Conservation (phyloP, 805 yeast genomes). For the Nakazawaea ambrosiae region DNA sequence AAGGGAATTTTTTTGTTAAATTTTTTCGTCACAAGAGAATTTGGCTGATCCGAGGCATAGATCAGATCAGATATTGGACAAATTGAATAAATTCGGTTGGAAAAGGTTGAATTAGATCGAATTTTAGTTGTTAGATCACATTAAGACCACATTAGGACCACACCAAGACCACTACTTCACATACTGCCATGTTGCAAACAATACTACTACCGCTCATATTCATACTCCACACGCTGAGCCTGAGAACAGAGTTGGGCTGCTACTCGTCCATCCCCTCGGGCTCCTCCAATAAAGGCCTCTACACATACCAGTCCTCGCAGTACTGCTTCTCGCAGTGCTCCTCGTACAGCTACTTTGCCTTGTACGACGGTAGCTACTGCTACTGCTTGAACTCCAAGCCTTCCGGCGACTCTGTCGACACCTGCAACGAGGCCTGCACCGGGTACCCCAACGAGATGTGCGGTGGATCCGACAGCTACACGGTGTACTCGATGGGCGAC, state of each 20-base stretch:
- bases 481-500: conserved; percentile 34
- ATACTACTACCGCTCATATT: no score
- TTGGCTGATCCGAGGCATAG: no score
- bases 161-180: no score
- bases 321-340: conserved; percentile 48
- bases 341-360: conserved; percentile 39
- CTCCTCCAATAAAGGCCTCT: conserved; percentile 36
- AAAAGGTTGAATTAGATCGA: no score
- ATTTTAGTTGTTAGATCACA: no score
- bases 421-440: conserved; percentile 42
- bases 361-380: conserved; percentile 48
- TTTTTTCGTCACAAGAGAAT: no score
- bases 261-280: conserved; percentile 26
- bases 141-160: no score
- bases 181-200: no score
- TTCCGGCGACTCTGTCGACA: conserved; percentile 18
- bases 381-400: conserved; percentile 56
- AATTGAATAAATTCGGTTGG: no score
- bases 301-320: conserved; percentile 51
- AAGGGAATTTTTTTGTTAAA: no score
- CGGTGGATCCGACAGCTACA: conserved; percentile 43
- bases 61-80: no score
- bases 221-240: no score
- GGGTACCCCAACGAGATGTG: conserved; percentile 60
- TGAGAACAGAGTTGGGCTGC: conserved; percentile 25